A percentile compares a stretch with the other conserved stretches of the same genome.
These are phyloP conservation scores for Lineolata rhizophorae DNA, from an alignment of 495 filamentous ascomycete species.

Conservation along the genomic window DNA sequence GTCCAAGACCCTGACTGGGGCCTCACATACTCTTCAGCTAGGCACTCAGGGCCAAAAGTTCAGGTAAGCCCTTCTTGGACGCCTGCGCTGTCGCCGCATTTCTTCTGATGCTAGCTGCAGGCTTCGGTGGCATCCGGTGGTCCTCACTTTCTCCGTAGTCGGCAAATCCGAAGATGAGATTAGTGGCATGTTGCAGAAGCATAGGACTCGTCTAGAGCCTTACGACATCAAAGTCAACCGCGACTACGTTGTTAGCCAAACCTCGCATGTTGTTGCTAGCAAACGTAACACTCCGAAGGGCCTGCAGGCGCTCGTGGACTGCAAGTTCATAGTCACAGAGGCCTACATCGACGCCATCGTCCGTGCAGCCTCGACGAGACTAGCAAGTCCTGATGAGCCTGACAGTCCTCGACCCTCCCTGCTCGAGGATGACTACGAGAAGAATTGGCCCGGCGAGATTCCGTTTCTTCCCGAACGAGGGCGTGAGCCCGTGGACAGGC, in stretches of 20 bases:
- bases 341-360: constrained; percentile 45
- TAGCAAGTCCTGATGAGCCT: too few species aligned
- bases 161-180: constrained; percentile 48
- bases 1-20: constrained; percentile 25
- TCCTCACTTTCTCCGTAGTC: constrained; percentile 65
- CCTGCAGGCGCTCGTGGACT: constrained; percentile 73
- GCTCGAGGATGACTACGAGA: constrained; percentile 69
- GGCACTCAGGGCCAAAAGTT: constrained; percentile 38
- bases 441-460: constrained; percentile 53
- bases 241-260: constrained; percentile 43
- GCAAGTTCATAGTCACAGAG: constrained; percentile 56
- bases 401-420: constrained; percentile 27
- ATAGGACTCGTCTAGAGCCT: constrained; percentile 44
- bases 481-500: constrained; percentile 45
- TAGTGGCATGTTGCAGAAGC: constrained; percentile 28
- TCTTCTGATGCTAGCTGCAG: constrained; percentile 18
- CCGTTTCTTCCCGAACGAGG: constrained; percentile 52
- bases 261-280: constrained; percentile 72
- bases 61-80: constrained; percentile 14
- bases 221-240: constrained; percentile 70
- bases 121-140: constrained; percentile 60
- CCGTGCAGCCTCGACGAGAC: constrained; percentile 18
- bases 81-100: background rate
- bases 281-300: constrained; percentile 77
- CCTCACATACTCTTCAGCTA: constrained; percentile 42